phyloP scores from a whole-genome alignment of 441 rosid species.

The Euphorbia schlechtendalii region DNA sequence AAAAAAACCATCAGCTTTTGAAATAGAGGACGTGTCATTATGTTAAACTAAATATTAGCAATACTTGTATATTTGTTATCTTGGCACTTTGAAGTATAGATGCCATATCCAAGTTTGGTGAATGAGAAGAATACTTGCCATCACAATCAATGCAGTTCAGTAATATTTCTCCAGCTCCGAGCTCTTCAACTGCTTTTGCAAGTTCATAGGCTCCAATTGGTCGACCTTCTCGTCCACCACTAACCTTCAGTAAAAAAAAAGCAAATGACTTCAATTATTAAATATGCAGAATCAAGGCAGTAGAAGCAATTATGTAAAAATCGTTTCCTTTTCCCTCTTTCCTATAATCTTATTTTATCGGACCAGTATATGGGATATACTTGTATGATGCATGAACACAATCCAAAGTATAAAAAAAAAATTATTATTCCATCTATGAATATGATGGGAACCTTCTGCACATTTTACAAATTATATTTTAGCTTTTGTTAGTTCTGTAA shows the following conservation, averaged over 20 bases:
- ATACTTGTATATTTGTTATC: too few relatives aligned
- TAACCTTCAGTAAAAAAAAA: constrained; percentile 57
- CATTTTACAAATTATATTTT: neutral
- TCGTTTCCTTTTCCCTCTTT: neutral
- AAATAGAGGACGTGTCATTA: too few relatives aligned
- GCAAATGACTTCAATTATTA: neutral
- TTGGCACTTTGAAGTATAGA: too few relatives aligned
- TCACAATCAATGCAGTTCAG: constrained; percentile 96
- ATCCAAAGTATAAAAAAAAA: too few relatives aligned
- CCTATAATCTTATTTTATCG: neutral
- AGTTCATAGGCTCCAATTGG: constrained; percentile 97
- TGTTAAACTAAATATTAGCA: too few relatives aligned
- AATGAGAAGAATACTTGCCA: constrained; percentile 34
- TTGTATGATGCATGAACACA: too few relatives aligned
- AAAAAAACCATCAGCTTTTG: too few relatives aligned
- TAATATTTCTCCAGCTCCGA: constrained; percentile 95
- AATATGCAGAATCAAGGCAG: neutral
- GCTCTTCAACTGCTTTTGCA: constrained; percentile 88
- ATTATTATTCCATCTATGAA: too few relatives aligned
- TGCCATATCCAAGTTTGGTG: neutral
- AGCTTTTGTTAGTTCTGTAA: neutral
- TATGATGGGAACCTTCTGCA: neutral
- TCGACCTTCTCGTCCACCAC: constrained; percentile 95
- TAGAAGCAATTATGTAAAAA: neutral
- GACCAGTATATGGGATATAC: neutral